Evolutionary conservation across 805 yeast species (phyloP), one percentile per base, ranked within the genome.

Genomic region (Cyberlindnera mrakii): DNA sequence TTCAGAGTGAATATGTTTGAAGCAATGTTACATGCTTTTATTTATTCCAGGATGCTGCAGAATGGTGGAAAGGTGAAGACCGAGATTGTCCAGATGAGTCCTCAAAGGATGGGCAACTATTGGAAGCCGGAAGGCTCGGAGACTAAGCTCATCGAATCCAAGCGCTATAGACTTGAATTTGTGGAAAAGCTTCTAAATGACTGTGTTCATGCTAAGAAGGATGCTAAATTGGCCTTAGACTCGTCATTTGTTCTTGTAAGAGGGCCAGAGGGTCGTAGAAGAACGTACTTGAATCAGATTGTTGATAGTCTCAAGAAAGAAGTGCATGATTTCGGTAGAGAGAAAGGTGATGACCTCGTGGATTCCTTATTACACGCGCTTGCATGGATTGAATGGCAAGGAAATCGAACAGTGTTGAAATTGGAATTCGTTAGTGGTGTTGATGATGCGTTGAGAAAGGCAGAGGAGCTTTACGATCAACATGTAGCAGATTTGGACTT

Each of bases 1-100:
- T 54, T 79, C 25, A 67, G 71, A 40, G 71, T 77, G 5, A 80
- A 78, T 43, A 66, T 78, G 18, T 52, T 80, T 30, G 87, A 80
- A 52, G 67, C 70, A 14, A 72, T 74, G 71, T 34, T 75, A 3
- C 63, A 60, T 50, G 62, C 70, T 0, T 41, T 60, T 4, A 43
- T 63, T 3, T 52, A 47, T 30, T 37, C 44, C 1, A 49, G 47
- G 19, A 29, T 44, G 4, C 14, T 25, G 11, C 5, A 20, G 30
- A 30, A 32, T 23, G 27, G 27, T 9, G 27, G 27, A 20, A 35
- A 44, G 18, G n/a, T 37, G 2, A 43, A 40, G 4, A 53, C 46
- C 0, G 51, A 48, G 27, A 30, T 56, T 3, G 41, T 56, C 1
- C 42, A 51, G 1, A 46, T 53, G 0, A 52, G 35, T 34, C 57